Percentiles rank a stretch among this genome's conserved stretches.
These are phyloP conservation scores for Mortierella sp. DNA, from an alignment of 371 early-diverging fungal genomes.

Conservation along the genomic window DNA sequence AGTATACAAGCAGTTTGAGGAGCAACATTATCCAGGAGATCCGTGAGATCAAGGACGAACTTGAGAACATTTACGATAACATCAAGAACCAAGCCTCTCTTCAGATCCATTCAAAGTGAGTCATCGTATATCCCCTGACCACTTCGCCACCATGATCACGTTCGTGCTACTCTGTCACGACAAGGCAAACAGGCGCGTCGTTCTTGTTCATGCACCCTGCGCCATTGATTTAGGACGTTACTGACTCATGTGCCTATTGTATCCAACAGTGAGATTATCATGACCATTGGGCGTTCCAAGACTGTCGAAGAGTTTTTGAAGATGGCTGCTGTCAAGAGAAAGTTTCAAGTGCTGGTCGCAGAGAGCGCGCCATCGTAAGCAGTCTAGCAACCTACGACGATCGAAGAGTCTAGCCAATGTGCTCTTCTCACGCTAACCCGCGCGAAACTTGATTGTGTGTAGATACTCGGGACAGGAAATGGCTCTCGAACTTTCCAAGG, in stretches of 20 bases:
- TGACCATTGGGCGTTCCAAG: conserved; percentile 90
- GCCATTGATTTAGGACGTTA: too few species aligned
- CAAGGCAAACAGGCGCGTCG: too few species aligned
- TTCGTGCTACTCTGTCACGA: not conserved
- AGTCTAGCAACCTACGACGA: not conserved
- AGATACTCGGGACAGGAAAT: conserved; percentile 87
- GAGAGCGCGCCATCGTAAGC: conserved; percentile 89
- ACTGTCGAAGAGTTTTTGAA: conserved; percentile 91
- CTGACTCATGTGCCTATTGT: not conserved
- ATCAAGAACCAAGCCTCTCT: conserved; percentile 53
- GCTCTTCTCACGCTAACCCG: too few species aligned
- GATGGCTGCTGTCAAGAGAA: conserved; percentile 85
- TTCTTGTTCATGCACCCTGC: too few species aligned
- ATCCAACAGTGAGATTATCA: conserved; percentile 85
- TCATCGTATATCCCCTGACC: conserved; percentile 16
- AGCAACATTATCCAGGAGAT: conserved; percentile 84
- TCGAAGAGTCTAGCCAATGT: not conserved
- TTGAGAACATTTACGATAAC: conserved; percentile 50
- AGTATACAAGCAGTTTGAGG: conserved; percentile 61
- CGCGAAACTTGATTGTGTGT: not conserved
- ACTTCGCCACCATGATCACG: conserved; percentile 41
- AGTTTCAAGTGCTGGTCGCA: conserved; percentile 94
- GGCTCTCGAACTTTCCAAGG: conserved; percentile 78
- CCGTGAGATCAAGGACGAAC: conserved; percentile 64
- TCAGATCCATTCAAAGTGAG: conserved; percentile 54